Conservation (phyloP, 306 rosid genomes). For the Abrus precatorius region DNA sequence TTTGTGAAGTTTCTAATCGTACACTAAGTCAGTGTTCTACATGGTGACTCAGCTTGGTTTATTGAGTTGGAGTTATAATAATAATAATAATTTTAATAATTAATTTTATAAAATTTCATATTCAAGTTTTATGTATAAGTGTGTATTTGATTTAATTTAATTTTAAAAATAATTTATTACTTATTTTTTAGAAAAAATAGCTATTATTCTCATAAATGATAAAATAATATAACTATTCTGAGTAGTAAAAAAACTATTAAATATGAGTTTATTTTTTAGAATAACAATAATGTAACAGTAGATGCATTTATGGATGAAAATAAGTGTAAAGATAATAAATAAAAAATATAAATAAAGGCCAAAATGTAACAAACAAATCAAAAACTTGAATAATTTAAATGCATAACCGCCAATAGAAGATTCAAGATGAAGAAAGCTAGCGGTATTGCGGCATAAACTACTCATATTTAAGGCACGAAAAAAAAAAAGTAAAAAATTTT, state of each 20-base stretch:
- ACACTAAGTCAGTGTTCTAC: neutral
- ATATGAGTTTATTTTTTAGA: neutral
- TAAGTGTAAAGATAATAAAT: too few species aligned
- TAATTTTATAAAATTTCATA: neutral
- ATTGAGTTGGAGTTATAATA: constrained; percentile 2
- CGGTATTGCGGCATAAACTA: neutral
- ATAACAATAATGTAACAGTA: neutral
- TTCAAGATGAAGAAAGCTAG: neutral
- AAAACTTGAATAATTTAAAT: neutral
- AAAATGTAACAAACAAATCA: neutral
- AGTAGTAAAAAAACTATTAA: neutral
- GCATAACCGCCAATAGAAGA: too few species aligned
- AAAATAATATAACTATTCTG: neutral
- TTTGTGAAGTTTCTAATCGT: too few species aligned
- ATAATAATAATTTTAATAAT: neutral
- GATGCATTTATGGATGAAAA: neutral
- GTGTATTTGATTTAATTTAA: neutral
- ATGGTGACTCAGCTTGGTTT: constrained; percentile 1
- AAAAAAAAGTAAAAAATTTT: too few species aligned
- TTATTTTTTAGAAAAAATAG: neutral
- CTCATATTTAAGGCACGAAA: too few species aligned
- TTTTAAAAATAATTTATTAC: too few species aligned
- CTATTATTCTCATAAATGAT: neutral
- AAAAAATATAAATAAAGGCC: neutral
- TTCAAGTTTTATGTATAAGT: neutral